A percentile compares a stretch with the other conserved stretches of the same genome.
phyloP scores from a whole-genome alignment of 2,329 filamentous ascomycete genomes.

The Apiospora arundinis region DNA sequence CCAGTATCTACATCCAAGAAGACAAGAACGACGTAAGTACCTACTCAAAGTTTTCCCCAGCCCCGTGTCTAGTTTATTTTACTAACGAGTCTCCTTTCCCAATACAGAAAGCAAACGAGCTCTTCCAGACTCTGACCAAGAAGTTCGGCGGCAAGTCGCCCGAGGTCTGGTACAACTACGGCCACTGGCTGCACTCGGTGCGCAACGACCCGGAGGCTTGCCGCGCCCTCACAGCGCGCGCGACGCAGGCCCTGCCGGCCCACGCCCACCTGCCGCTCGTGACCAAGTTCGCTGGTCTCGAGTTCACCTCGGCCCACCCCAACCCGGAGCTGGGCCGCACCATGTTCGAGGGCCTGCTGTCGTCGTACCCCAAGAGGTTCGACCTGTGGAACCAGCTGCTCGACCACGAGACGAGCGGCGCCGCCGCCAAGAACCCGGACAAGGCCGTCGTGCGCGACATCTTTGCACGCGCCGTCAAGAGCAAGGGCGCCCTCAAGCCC shows the following conservation, averaged over 20 bases:
- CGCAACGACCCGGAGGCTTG: conserved; percentile 73
- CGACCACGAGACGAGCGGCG: conserved; percentile 70
- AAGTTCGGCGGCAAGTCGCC: conserved; percentile 85
- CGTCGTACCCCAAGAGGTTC: conserved; percentile 84
- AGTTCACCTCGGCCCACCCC: conserved; percentile 84
- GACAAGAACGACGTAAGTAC: conserved; percentile 78
- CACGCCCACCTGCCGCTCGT: conserved; percentile 74
- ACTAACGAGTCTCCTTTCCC: background rate
- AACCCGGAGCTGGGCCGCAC: conserved; percentile 92
- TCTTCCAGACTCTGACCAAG: conserved; percentile 87
- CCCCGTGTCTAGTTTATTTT: background rate
- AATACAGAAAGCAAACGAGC: conserved; percentile 80
- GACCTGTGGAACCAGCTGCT: conserved; percentile 94
- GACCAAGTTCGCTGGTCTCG: conserved; percentile 87
- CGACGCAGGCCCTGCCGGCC: conserved; percentile 80
- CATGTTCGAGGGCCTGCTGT: conserved; percentile 87
- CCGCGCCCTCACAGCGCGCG: conserved; percentile 79
- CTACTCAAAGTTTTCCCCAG: background rate
- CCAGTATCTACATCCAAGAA: conserved; percentile 94
- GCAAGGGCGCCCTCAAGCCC: conserved; percentile 72
- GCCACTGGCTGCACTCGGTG: conserved; percentile 85
- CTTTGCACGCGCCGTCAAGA: conserved; percentile 79
- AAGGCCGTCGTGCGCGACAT: conserved; percentile 69
- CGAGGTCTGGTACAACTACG: conserved; percentile 92
- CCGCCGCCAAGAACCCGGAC: conserved; percentile 57